phyloP scores from a whole-genome alignment of 371 early-diverging fungal genomes.

The Mortierella sp. region DNA sequence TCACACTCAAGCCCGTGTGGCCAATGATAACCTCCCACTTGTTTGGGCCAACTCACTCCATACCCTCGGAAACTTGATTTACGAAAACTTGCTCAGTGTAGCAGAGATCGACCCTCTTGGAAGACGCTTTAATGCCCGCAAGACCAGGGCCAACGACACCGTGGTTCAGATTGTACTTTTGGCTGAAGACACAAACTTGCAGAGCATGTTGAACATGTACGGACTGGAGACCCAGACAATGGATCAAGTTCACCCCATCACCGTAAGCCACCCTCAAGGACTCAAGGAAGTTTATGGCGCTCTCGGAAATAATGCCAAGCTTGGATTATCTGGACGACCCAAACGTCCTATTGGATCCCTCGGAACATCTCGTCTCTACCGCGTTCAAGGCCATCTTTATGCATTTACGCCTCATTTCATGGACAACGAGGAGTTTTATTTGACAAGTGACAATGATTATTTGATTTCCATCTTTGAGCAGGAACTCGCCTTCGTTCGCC shows the following conservation, averaged over 20 bases:
- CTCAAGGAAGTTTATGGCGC: constrained; percentile 84
- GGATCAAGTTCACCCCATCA: constrained; percentile 79
- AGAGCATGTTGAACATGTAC: constrained; percentile 76
- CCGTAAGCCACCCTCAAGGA: constrained; percentile 84
- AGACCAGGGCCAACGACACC: constrained; percentile 61
- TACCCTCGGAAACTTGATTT: constrained; percentile 82
- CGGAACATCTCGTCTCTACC: constrained; percentile 86
- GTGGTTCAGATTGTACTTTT: constrained; percentile 88
- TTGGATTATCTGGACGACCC: constrained; percentile 85
- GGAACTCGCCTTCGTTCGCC: constrained; percentile 82
- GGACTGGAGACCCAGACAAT: constrained; percentile 85
- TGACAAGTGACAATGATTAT: constrained; percentile 87
- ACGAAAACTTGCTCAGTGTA: constrained; percentile 81
- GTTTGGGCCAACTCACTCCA: constrained; percentile 93
- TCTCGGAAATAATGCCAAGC: constrained; percentile 83
- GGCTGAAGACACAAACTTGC: constrained; percentile 80
- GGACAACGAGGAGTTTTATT: constrained; percentile 90
- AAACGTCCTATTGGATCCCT: constrained; percentile 82
- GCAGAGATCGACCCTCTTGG: constrained; percentile 93
- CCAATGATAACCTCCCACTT: constrained; percentile 90
- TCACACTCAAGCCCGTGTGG: constrained; percentile 81
- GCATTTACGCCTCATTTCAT: constrained; percentile 93
- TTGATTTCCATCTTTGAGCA: constrained; percentile 83
- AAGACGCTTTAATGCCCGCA: constrained; percentile 70
- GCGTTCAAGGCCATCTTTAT: constrained; percentile 88